Percentiles rank a stretch among this genome's conserved stretches.
These are phyloP conservation scores for Dactylorhiza incarnata DNA, from an alignment of 106 monocot species.

Conservation along the genomic window DNA sequence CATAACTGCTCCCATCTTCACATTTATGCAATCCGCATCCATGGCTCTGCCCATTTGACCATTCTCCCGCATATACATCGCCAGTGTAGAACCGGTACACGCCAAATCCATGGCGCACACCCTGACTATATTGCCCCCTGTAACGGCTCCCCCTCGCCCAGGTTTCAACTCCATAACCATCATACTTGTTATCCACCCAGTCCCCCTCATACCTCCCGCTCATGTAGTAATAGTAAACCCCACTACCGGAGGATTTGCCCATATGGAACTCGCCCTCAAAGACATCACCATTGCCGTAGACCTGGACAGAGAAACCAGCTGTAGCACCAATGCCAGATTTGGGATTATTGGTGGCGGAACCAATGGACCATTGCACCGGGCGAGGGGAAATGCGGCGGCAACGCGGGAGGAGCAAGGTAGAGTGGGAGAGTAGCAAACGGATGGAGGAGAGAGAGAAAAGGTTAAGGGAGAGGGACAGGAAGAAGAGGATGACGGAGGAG, in stretches of 20 bases:
- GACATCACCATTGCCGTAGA: constrained; percentile 83
- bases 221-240: constrained; percentile 97
- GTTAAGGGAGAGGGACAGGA: constrained; percentile 34
- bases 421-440: constrained; percentile 25
- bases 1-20: constrained; percentile 90
- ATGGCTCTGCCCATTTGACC: constrained; percentile 96
- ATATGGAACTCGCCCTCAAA: constrained; percentile 84
- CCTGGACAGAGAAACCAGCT: constrained; percentile 57
- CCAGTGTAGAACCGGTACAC: constrained; percentile 88
- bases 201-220: constrained; percentile 95
- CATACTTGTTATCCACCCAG: constrained; percentile 90
- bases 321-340: constrained; percentile 8
- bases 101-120: constrained; percentile 77
- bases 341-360: constrained; percentile 17
- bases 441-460: constrained; percentile 18
- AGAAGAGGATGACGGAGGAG: constrained; percentile 31
- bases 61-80: constrained; percentile 87
- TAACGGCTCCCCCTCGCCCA: constrained; percentile 91
- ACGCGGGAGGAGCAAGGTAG: constrained; percentile 24
- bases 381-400: constrained; percentile 13
- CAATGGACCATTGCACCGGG: constrained; percentile 67
- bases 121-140: constrained; percentile 73
- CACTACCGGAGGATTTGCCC: constrained; percentile 80
- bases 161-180: constrained; percentile 91
- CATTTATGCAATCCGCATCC: constrained; percentile 83